A percentile compares a stretch with the other conserved stretches of the same genome.
Conservation (phyloP, 2,329 filamentous ascomycete genomes). For the Neurospora crassa region DNA sequence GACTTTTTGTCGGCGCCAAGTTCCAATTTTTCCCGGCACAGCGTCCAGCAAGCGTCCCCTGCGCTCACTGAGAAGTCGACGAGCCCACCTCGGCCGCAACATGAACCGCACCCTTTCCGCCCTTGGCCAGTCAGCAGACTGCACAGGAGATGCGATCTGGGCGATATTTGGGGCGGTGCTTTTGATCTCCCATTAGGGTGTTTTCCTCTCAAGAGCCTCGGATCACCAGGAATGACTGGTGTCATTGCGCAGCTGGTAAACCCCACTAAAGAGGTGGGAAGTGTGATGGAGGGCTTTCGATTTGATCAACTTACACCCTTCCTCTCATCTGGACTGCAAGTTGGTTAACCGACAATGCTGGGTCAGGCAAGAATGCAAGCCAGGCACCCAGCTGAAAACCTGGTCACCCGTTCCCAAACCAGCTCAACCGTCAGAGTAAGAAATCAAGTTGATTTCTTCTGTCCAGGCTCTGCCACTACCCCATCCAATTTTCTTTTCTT, state of each 20-base stretch:
- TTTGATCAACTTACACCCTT: constrained; percentile 3
- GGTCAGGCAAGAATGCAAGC: not conserved
- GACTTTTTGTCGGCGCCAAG: constrained; percentile 2
- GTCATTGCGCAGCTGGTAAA: constrained; percentile 3
- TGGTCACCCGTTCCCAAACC: not conserved
- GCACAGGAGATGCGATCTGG: not conserved
- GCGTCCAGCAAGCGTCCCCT: constrained; percentile 2
- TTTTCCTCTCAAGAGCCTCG: not conserved
- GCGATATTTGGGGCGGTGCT: not conserved
- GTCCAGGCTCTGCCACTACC: not conserved
- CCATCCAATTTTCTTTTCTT: too few species aligned
- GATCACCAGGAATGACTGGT: not conserved
- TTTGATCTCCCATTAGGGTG: not conserved
- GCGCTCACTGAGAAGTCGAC: not conserved
- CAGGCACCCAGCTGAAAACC: not conserved
- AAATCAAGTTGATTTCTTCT: not conserved
- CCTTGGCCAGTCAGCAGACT: not conserved
- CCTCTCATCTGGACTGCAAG: not conserved
- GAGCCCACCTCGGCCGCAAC: not conserved
- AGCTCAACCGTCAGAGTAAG: not conserved
- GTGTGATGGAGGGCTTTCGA: not conserved
- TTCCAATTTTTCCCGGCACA: constrained; percentile 3
- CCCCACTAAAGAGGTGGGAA: not conserved
- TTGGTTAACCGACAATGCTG: not conserved
- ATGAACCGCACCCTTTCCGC: not conserved